Evolutionary conservation across 2,329 filamentous ascomycete species (phyloP), one percentile per base, ranked within the genome.

Genomic region (Pyrenophora tritici-repentis): DNA sequence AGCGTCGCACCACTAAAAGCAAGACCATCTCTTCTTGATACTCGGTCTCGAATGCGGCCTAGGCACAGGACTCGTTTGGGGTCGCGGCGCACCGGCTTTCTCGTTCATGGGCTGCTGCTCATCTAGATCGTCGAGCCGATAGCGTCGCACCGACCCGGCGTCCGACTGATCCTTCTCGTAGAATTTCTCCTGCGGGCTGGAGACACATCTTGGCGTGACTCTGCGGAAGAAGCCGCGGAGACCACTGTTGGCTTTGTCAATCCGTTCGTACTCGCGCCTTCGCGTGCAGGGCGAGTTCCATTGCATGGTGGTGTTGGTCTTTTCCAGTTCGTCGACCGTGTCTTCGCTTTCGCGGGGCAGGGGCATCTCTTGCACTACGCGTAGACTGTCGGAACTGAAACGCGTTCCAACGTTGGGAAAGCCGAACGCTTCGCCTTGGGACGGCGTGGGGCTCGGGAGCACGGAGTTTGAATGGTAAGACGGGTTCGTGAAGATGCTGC

Each of bases 251-350:
- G 68, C 67, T 16, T 58, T 61, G 49, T 74, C 72, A 50, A 75
- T 75, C 29, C 68, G 60, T 17, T 68, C 67, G 50, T 75, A 75
- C 45, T 75, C 66, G 16, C 61, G 64, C 32, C 56, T 56, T 8
- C 72, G 62, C 7, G 72, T 73, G 53, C 59, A 62, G 1, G 68
- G 67, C 4, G 72, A 74, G 10, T 63, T 73, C 72, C 72, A 75
- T 40, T 74, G 67, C 58, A 67, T 74, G 4, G 66, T 70, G 1
- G 69, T 73, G 31, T 64, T 57, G 32, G 63, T 49, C 13, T 52
- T 47, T 12, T 58, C 50, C 5, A 49, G 18, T 2, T 24, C 26
- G 13, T 36, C 3, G 49, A 59, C 36, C 6, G 55, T 47, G 18
- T 58, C 57, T 35, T 64, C 64, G 24, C 45, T 63, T 39, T 65